Conservation (phyloP, 805 yeast species). For the Wickerhamomyces queroliae region DNA sequence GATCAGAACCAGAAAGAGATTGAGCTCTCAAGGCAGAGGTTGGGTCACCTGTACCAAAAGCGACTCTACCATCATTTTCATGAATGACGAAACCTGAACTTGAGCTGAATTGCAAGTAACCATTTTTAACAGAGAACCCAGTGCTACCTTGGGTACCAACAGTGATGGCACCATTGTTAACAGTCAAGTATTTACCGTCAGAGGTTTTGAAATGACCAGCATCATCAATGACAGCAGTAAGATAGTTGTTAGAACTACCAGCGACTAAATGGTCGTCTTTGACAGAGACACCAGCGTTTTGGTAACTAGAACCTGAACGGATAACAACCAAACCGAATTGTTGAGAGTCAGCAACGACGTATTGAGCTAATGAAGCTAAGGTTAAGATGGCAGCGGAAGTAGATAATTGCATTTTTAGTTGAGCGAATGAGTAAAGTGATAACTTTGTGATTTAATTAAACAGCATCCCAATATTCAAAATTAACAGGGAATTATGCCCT, state of each 20-base stretch:
- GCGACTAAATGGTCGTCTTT: slow-evolving; percentile 12
- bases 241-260: slow-evolving; percentile 9
- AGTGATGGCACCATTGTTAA: slow-evolving; percentile 20
- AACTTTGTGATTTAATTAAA: too few species aligned
- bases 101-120: slow-evolving; percentile 30
- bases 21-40: slow-evolving; percentile 15
- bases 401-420: slow-evolving; percentile 20
- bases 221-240: slow-evolving; percentile 23
- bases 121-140: slow-evolving; percentile 34
- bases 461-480: too few species aligned
- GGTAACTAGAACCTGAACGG: slow-evolving; percentile 30
- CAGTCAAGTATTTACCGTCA: slow-evolving; percentile 26
- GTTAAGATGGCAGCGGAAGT: slow-evolving; percentile 20
- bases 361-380: slow-evolving; percentile 21
- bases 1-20: slow-evolving; percentile 17
- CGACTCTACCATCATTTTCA: slow-evolving; percentile 12
- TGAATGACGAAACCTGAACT: slow-evolving; percentile 33
- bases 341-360: slow-evolving; percentile 29
- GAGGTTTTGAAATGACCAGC: slow-evolving; percentile 25
- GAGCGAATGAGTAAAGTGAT: background rate
- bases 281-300: slow-evolving; percentile 22
- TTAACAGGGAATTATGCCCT: too few species aligned
- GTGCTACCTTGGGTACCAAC: slow-evolving; percentile 26
- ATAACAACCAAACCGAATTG: slow-evolving; percentile 29
- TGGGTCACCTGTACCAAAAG: slow-evolving; percentile 8